Base-by-base conservation (phyloP, 2,329 filamentous ascomycete genomes). In the Orbilia blumenaviensis region DNA sequence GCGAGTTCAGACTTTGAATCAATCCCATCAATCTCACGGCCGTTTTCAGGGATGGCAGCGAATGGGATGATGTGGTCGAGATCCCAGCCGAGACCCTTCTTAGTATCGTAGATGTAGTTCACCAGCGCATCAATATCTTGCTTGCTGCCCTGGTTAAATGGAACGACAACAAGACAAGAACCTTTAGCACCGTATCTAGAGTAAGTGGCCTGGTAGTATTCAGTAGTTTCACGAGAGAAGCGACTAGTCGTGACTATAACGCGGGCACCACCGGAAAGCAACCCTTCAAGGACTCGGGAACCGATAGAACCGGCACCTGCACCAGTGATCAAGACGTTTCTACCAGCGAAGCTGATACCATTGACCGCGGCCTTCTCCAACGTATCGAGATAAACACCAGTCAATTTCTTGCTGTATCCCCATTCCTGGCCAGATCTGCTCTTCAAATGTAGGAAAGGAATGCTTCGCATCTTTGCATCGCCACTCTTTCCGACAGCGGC, bases 371-470 rank as follows among this genome's bases (percentile, higher is more conserved):
- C 93, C 78, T 94, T 89, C 85, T 97, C 94, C 32, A 99, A 85
- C 78, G 93, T 93, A 82, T 97, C 93, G 34, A 99, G 89, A 83
- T 99, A 99, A 80, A 94, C 84, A 69, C 92, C 92, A 23, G 95
- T 98, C 71, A 99, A 88, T 86, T 96, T 97, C 88, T 98, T 99
- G 89, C 93, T 98, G 86, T 98, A 99, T 82, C 98, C 94, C 95
- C 95, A 99, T 77, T 94, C 94, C 81, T 97, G 91, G 77, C 94
- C 89, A 64, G 92, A 90, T 84, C 96, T 96, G 84, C 93, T 92
- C 88, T 97, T 97, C 71, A 99, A 86, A 83, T 99, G 95, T 63
- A 99, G 85, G 89, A 99, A 99, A 34, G 95, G 95, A 80, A 99
- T 96, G 16, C 95, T 97, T 86, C 98, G 94, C 69, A 96, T 90